Percentiles rank a stretch among this genome's conserved stretches.
Conservation (phyloP, 2,329 filamentous ascomycete genomes). For the Xylaria sp. region DNA sequence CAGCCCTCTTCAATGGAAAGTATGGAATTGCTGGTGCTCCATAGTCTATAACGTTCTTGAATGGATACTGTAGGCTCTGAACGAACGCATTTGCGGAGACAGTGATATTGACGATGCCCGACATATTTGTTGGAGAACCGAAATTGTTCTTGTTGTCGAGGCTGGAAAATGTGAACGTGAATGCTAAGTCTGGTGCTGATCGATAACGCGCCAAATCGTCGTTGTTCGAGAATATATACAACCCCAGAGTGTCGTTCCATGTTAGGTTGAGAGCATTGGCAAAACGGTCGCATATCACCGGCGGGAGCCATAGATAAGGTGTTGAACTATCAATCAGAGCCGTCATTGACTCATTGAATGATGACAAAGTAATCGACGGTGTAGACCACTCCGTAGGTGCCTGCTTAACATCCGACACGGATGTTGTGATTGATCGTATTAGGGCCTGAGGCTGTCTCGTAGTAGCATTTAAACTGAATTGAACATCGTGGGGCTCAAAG, state of each 20-base stretch:
- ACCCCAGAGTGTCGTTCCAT: constrained; percentile 69
- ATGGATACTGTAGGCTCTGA: constrained; percentile 61
- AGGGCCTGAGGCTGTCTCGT: constrained; percentile 67
- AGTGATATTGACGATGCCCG: constrained; percentile 67
- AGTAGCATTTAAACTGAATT: constrained; percentile 66
- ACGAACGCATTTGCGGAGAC: constrained; percentile 62
- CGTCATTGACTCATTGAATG: constrained; percentile 59
- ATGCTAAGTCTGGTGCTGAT: constrained; percentile 57
- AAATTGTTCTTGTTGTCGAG: constrained; percentile 64
- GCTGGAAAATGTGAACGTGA: constrained; percentile 68
- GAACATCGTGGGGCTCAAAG: constrained; percentile 67
- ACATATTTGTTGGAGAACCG: constrained; percentile 58
- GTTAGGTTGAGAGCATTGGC: constrained; percentile 70
- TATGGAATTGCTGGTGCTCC: constrained; percentile 63
- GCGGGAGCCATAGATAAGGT: constrained; percentile 71
- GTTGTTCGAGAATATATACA: constrained; percentile 71
- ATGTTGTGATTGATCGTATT: constrained; percentile 65
- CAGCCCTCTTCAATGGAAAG: constrained; percentile 70
- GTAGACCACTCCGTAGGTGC: constrained; percentile 54
- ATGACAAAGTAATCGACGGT: constrained; percentile 52
- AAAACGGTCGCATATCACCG: constrained; percentile 69
- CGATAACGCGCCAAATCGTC: constrained; percentile 61
- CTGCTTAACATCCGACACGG: constrained; percentile 47
- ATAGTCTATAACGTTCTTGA: constrained; percentile 56
- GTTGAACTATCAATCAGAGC: constrained; percentile 72